Evolutionary conservation across 2,329 filamentous ascomycete species (phyloP).

Genomic region (Didymella segeticola): DNA sequence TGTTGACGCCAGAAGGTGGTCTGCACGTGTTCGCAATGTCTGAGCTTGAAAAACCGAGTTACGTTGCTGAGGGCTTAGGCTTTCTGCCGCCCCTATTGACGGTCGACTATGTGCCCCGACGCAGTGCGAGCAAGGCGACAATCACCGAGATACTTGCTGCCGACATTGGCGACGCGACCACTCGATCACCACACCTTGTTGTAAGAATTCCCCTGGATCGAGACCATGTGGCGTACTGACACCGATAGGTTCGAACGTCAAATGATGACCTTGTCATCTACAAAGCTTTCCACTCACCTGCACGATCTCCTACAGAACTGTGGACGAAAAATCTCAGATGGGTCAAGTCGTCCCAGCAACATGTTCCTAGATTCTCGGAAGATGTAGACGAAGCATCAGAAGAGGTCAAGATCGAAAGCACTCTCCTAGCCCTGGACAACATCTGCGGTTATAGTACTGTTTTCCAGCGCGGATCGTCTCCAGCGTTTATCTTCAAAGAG

Average conservation of each 20-base stretch:
- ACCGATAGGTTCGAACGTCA: constrained; percentile 71
- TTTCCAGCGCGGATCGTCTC: constrained; percentile 80
- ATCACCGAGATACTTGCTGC: constrained; percentile 83
- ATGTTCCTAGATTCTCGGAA: constrained; percentile 65
- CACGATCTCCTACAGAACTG: constrained; percentile 47
- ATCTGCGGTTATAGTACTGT: constrained; percentile 82
- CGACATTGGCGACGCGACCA: constrained; percentile 78
- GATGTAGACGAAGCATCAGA: constrained; percentile 57
- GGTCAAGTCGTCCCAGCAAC: constrained; percentile 74
- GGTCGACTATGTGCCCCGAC: constrained; percentile 71
- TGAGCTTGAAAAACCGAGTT: constrained; percentile 73
- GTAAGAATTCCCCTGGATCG: constrained; percentile 60
- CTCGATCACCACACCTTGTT: constrained; percentile 78
- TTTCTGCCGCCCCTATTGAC: constrained; percentile 80
- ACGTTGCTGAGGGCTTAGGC: constrained; percentile 76
- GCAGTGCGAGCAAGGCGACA: constrained; percentile 73
- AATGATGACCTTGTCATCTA: constrained; percentile 88
- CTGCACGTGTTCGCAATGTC: constrained; percentile 80
- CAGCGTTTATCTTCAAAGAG: constrained; percentile 83
- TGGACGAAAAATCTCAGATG: constrained; percentile 72
- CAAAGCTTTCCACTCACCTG: constrained; percentile 70
- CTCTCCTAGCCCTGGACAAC: constrained; percentile 66
- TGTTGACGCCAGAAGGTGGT: constrained; percentile 77
- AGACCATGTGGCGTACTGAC: constrained; percentile 2
- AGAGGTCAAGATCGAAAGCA: constrained; percentile 53